Conservation (phyloP, 345 rosid species). For the Boechera stricta region DNA sequence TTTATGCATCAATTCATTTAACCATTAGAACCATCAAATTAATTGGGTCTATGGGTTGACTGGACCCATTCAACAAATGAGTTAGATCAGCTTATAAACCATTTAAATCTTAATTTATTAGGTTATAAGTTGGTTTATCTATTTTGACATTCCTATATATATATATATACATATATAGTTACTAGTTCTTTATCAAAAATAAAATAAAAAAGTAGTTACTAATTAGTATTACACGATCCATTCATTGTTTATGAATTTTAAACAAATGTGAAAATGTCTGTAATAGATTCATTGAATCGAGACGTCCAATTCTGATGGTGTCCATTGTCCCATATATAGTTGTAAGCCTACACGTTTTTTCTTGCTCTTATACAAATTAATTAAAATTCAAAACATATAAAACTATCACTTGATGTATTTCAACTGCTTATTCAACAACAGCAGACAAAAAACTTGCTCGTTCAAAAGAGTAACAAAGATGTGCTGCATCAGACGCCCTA, state of each 20-base stretch:
- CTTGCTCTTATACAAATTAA: neutral
- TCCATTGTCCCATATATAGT: neutral
- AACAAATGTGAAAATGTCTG: neutral
- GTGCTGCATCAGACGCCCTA: neutral
- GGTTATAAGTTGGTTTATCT: no score
- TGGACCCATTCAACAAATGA: no score
- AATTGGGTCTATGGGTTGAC: no score
- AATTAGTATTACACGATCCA: neutral
- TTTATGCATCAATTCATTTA: no score
- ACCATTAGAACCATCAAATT: no score
- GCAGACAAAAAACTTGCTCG: neutral
- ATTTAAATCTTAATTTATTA: no score
- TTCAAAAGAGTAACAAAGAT: neutral
- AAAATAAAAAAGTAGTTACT: neutral
- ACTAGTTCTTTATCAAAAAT: no score
- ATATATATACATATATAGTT: neutral
- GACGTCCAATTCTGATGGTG: neutral
- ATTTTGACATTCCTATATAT: no score
- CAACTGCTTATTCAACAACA: neutral
- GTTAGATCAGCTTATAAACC: no score
- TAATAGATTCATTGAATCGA: conserved; percentile 1
- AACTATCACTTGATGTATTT: neutral
- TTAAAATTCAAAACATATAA: neutral
- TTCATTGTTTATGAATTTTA: neutral
- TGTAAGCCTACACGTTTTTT: conserved; percentile 21